Conservation (phyloP, 1,139 yeast genomes). For the Nakaseomyces uthaithaninus region DNA sequence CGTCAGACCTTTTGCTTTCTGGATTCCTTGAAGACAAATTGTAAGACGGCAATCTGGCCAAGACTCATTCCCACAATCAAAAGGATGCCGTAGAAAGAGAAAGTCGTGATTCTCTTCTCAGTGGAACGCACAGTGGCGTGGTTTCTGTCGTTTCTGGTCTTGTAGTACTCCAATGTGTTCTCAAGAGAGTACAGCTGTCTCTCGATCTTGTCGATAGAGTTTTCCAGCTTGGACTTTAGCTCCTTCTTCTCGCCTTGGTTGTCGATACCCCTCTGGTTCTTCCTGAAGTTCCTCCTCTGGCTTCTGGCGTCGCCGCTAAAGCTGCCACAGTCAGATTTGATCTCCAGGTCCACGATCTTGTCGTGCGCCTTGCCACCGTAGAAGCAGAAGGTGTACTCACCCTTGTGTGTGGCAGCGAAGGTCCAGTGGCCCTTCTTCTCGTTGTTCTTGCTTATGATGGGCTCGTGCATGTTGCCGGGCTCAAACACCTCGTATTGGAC, state of each 20-base stretch:
- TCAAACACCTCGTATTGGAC: constrained; percentile 68
- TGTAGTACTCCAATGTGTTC: constrained; percentile 69
- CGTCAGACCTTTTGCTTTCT: constrained; percentile 66
- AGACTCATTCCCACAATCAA: constrained; percentile 82
- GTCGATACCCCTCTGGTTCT: constrained; percentile 15
- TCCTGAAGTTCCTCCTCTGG: constrained; percentile 44
- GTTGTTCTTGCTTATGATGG: constrained; percentile 51
- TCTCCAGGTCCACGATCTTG: constrained; percentile 83
- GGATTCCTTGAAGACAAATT: constrained; percentile 76
- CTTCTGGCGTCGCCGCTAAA: constrained; percentile 62
- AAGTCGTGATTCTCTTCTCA: constrained; percentile 77
- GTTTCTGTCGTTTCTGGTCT: constrained; percentile 87
- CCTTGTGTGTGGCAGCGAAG: constrained; percentile 57
- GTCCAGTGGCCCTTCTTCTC: constrained; percentile 83
- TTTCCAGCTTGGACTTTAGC: constrained; percentile 51
- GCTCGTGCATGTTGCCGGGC: constrained; percentile 47
- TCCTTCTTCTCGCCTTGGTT: constrained; percentile 13
- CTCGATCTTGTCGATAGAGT: constrained; percentile 56
- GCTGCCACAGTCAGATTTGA: constrained; percentile 37
- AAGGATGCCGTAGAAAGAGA: constrained; percentile 70
- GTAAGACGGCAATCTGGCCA: constrained; percentile 76
- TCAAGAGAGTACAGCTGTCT: constrained; percentile 55
- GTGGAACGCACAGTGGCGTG: constrained; percentile 87
- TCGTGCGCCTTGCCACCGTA: constrained; percentile 81
- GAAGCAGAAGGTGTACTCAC: constrained; percentile 93